A percentile compares a stretch with the other conserved stretches of the same genome.
Conservation (phyloP, 164 flowering plant genomes). For the grape (Vitis vinifera) region ASM3070453v1 NC_081814.1:11259501-11260000, state of each 20-base stretch:
- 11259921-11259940: neutral
- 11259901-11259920: neutral
- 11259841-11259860: constrained; percentile 43
- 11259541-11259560: neutral
- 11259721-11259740: constrained; percentile 38
- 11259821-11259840: constrained; percentile 37
- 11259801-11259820: constrained; percentile 31
- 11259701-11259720: constrained; percentile 36
- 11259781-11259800: constrained; percentile 35
- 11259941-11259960: constrained; percentile 46
- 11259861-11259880: no score
- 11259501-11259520: neutral
- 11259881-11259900: no score
- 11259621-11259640: no score
- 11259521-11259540: neutral
- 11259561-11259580: constrained; percentile 41
- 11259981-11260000: constrained; percentile 47
- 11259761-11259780: constrained; percentile 43
- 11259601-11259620: constrained; percentile 25
- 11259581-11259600: constrained; percentile 34
- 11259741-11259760: constrained; percentile 32
- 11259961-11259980: constrained; percentile 57
- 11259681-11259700: neutral
- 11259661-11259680: no score
- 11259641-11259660: no score